Evolutionary conservation across 163 green algal genomes (phyloP).

Genomic region (Scenedesmus sp.): DNA sequence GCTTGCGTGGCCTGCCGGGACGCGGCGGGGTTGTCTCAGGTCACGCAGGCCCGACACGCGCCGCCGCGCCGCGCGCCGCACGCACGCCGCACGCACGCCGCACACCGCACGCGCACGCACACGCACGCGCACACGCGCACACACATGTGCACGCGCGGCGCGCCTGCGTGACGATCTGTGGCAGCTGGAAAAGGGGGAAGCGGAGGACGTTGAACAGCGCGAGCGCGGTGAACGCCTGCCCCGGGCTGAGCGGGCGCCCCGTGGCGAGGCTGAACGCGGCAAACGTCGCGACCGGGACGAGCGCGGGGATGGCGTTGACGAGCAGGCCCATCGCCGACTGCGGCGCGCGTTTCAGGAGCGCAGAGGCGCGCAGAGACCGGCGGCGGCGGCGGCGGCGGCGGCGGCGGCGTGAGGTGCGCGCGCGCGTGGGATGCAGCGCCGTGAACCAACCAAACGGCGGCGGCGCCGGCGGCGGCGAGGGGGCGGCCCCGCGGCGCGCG

Average conservation of each 20-base stretch:
- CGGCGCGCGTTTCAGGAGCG: neutral
- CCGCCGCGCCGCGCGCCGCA: too few species aligned
- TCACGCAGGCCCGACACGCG: too few species aligned
- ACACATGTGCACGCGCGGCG: neutral
- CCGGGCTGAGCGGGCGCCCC: conserved; percentile 30
- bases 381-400: too few species aligned
- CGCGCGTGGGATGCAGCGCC: too few species aligned
- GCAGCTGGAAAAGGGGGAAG: conserved; percentile 77
- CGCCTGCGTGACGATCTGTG: conserved; percentile 64
- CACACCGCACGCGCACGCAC: neutral
- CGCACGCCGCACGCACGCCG: too few species aligned
- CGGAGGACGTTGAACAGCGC: conserved; percentile 81
- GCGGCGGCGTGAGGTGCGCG: too few species aligned
- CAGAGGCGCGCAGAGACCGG: neutral
- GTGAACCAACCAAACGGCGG: too few species aligned
- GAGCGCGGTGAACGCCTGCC: conserved; percentile 74
- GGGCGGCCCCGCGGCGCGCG: too few species aligned
- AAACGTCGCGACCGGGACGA: conserved; percentile 70
- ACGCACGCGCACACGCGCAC: neutral
- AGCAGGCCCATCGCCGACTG: conserved; percentile 53
- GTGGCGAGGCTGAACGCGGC: conserved; percentile 62
- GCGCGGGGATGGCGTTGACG: conserved; percentile 56
- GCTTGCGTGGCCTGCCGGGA: conserved; percentile 53
- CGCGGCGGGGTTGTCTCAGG: neutral
- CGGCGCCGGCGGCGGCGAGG: too few species aligned